These are phyloP conservation scores for Miscanthus lutarioriparius DNA, from an alignment of 176 grass and related monocot genomes.

Conservation along the genomic window DNA sequence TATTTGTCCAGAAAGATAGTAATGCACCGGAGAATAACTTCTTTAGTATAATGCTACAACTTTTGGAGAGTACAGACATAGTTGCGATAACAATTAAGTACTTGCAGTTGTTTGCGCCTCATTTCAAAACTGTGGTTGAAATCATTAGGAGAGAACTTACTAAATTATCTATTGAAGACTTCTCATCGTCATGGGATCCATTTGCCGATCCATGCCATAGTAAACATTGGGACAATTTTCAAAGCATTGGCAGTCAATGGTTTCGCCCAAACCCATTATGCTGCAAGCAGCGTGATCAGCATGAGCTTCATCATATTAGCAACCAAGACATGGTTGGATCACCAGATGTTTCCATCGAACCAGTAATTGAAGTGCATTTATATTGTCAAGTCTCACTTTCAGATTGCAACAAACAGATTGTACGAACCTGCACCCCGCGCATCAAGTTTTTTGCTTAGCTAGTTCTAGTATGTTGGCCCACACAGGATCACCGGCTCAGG, in stretches of 20 bases:
- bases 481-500: too few species aligned
- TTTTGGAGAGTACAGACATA: not conserved
- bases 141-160: not conserved
- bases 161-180: not conserved
- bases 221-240: not conserved
- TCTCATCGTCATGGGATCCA: not conserved
- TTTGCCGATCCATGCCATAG: not conserved
- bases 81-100: not conserved
- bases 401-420: not conserved
- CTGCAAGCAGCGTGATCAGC: too few species aligned
- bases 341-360: too few species aligned
- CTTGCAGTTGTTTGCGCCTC: not conserved
- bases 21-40: not conserved
- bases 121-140: not conserved
- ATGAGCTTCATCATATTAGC: too few species aligned
- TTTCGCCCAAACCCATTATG: too few species aligned
- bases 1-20: not conserved
- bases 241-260: not conserved
- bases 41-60: not conserved
- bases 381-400: not conserved
- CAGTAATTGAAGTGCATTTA: not conserved
- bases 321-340: too few species aligned
- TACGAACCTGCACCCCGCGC: too few species aligned
- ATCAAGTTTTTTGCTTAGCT: too few species aligned
- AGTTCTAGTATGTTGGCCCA: too few species aligned